A percentile compares a stretch with the other conserved stretches of the same genome.
Evolutionary conservation across 192 early-diverging fungal species (phyloP).

Genomic region (Backusella circina): DNA sequence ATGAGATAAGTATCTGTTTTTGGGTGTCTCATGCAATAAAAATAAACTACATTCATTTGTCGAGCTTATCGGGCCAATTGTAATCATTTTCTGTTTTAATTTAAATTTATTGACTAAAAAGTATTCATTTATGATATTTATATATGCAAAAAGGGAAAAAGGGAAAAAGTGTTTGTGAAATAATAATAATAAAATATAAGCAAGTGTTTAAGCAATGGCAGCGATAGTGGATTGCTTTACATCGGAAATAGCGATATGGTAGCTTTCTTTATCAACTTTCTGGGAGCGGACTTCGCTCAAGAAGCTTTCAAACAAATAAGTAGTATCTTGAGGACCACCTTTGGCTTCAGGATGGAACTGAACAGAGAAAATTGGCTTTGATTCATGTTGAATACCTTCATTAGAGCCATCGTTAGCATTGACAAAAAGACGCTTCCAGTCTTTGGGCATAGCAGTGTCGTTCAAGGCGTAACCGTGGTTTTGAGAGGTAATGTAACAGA

Average conservation of each 20-base stretch:
- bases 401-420: slow-evolving; percentile 97
- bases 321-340: slow-evolving; percentile 89
- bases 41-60: not conserved
- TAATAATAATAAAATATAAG: not conserved
- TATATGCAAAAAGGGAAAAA: not conserved
- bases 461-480: slow-evolving; percentile 90
- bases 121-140: not conserved
- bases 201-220: slow-evolving; percentile 4
- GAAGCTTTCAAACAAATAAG: slow-evolving; percentile 84
- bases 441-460: slow-evolving; percentile 59
- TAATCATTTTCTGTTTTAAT: not conserved
- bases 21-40: slow-evolving; percentile 1
- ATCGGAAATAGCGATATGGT: not conserved
- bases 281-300: slow-evolving; percentile 62
- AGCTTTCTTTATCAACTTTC: slow-evolving; percentile 28
- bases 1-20: slow-evolving; percentile 11
- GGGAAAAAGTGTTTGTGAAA: not conserved
- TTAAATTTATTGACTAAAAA: not conserved
- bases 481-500: slow-evolving; percentile 92
- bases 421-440: slow-evolving; percentile 85
- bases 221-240: slow-evolving; percentile 10
- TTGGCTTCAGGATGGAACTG: slow-evolving; percentile 98
- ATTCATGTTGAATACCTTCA: slow-evolving; percentile 82
- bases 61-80: not conserved
- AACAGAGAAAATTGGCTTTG: slow-evolving; percentile 74